Evolutionary conservation across 331 rosid genomes (phyloP).

Genomic region (Rhamnella rubrinervis): DNA sequence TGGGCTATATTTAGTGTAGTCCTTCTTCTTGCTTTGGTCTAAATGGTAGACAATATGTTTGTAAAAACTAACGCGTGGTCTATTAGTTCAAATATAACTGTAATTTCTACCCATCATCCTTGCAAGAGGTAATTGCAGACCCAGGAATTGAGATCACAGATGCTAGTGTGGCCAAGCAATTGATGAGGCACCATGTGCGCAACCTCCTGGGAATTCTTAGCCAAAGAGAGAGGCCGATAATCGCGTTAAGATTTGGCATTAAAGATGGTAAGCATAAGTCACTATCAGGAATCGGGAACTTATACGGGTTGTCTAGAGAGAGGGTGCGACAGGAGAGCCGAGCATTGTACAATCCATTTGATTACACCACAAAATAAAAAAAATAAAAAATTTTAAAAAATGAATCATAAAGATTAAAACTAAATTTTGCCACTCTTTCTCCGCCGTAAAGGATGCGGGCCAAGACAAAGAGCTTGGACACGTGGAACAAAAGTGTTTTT

Average conservation of each 20-base stretch:
- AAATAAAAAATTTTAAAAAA: too few relatives aligned
- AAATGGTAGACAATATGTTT: too few relatives aligned
- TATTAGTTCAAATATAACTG: neutral
- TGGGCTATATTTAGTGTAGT: too few relatives aligned
- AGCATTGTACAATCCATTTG: conserved; percentile 65
- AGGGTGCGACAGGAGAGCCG: conserved; percentile 81
- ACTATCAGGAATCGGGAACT: conserved; percentile 55
- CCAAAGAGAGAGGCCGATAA: conserved; percentile 65
- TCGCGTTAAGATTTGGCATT: conserved; percentile 80
- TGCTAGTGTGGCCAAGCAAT: conserved; percentile 56
- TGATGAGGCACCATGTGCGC: conserved; percentile 76
- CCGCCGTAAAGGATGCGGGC: too few relatives aligned
- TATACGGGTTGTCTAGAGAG: conserved; percentile 69
- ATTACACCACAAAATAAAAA: too few relatives aligned
- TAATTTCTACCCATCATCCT: neutral
- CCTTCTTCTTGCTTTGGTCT: too few relatives aligned
- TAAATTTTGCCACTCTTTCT: too few relatives aligned
- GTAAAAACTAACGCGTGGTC: too few relatives aligned
- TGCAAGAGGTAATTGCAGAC: conserved; percentile 91
- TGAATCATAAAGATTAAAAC: too few relatives aligned
- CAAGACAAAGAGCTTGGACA: too few relatives aligned
- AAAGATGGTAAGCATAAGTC: conserved; percentile 67
- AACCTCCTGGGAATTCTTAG: conserved; percentile 51
- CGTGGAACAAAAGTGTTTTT: too few relatives aligned
- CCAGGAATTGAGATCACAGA: conserved; percentile 60